Evolutionary conservation across 345 rosid genomes (phyloP), one percentile per base, ranked within the genome.

Genomic region (Camelina laxa): DNA sequence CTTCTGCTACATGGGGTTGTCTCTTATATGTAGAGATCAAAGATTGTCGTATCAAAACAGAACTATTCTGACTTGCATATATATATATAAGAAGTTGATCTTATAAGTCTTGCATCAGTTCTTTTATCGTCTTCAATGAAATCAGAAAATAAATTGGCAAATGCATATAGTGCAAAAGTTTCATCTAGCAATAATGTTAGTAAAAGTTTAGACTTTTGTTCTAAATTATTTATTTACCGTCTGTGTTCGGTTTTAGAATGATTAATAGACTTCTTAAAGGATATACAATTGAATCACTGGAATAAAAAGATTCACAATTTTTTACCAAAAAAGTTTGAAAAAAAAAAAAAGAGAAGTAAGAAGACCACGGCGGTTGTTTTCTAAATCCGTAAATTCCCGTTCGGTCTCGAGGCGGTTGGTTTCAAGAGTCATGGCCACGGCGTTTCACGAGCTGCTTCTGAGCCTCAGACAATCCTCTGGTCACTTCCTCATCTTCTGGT

Each of bases 401-500:
- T 7, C 45, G 4, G 9, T 19, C 54, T 30, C 57, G 44, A 14
- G 24, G 65, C 44, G 21, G 67, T 19, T 10, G 31, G 30, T 12
- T 56, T 77, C 61, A 53, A 36, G 50, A 64, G 16, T 78, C 67
- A 6, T 60, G 83, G 2, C 81, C 85, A 19, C 60, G 70, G 66
- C 79, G 80, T 76, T 75, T 82, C 76, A 68, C 58, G 24, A 88
- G 84, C 68, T 85, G 81, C 17, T 62, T 45, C 75, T 73, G 76
- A 22, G 85, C 92, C 49, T 88, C 89, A 14, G 69, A 66, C 67
- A 90, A 80, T 1, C 83, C 87, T 57, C 69, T 77, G 50, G 5
- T 70, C 62, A 86, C 87, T 75, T 88, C 95, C 67, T 87, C 93
- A 44, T 90, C 90, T 5, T 85, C 97, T 0, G 89, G 92, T 31